Conservation (phyloP, 129 eudicot species). For the Scalesia atractyloides region DNA sequence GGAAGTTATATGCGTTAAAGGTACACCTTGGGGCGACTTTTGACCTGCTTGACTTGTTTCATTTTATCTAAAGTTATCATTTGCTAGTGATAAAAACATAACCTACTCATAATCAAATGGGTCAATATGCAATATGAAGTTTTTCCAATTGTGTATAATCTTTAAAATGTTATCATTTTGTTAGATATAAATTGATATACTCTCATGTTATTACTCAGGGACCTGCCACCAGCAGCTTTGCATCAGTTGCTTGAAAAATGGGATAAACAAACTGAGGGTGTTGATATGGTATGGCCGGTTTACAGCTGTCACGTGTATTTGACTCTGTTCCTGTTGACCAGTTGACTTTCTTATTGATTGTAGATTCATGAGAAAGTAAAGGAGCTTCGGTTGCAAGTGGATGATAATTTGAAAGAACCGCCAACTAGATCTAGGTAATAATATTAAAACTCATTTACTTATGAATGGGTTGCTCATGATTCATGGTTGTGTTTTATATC, state of each 20-base stretch:
- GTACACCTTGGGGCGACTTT: neutral
- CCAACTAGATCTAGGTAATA: slow-evolving; percentile 53
- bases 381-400: slow-evolving; percentile 58
- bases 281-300: slow-evolving; percentile 49
- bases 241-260: slow-evolving; percentile 61
- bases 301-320: neutral
- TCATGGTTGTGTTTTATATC: neutral
- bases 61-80: neutral
- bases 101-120: neutral
- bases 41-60: neutral
- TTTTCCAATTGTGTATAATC: neutral
- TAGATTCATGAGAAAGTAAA: slow-evolving; percentile 75
- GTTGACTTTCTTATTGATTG: slow-evolving; percentile 20
- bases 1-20: neutral
- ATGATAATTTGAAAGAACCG: slow-evolving; percentile 39
- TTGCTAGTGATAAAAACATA: neutral
- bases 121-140: neutral
- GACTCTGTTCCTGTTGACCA: slow-evolving; percentile 7
- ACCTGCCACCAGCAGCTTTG: slow-evolving; percentile 55
- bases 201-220: slow-evolving; percentile 48
- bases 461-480: neutral
- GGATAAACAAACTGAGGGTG: slow-evolving; percentile 57
- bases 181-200: neutral
- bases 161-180: slow-evolving; percentile 7
- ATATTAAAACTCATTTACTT: neutral